Conservation (phyloP, 2,329 filamentous ascomycete genomes). For the Calonectria crousiana region DNA sequence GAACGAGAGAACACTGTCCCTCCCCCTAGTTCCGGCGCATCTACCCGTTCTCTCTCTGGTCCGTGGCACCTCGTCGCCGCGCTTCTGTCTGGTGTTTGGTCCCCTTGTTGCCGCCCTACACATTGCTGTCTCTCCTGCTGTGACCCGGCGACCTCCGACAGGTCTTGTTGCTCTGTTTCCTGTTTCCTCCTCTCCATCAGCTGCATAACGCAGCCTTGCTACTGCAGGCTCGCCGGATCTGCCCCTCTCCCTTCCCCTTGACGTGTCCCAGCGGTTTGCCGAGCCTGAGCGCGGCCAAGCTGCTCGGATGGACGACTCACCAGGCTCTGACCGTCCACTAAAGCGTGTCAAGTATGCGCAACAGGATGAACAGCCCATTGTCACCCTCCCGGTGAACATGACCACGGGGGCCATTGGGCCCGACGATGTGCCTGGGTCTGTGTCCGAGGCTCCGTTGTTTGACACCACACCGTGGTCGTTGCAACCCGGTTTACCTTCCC, state of each 20-base stretch:
- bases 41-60: constrained; percentile 19
- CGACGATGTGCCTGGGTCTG: constrained; percentile 26
- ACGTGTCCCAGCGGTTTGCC: constrained; percentile 24
- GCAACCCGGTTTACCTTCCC: constrained; percentile 33
- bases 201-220: constrained; percentile 29
- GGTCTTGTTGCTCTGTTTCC: constrained; percentile 26
- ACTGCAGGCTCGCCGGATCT: constrained; percentile 33
- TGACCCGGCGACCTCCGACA: constrained; percentile 40
- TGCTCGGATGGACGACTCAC: constrained; percentile 41
- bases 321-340: constrained; percentile 41
- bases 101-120: constrained; percentile 31
- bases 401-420: constrained; percentile 26
- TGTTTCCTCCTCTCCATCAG: constrained; percentile 40
- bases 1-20: constrained; percentile 36
- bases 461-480: constrained; percentile 34
- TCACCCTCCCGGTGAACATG: constrained; percentile 31
- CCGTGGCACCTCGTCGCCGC: constrained; percentile 26
- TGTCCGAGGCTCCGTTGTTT: constrained; percentile 33
- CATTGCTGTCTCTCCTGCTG: constrained; percentile 22
- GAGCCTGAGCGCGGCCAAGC: constrained; percentile 27
- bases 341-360: constrained; percentile 46
- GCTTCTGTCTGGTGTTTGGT: constrained; percentile 29
- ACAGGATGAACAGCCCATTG: constrained; percentile 31
- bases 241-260: constrained; percentile 18
- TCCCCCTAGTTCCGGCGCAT: constrained; percentile 27